Percentiles rank a stretch among this genome's conserved stretches.
Evolutionary conservation across 192 early-diverging fungal species (phyloP).

Genomic region (Backusella circina): DNA sequence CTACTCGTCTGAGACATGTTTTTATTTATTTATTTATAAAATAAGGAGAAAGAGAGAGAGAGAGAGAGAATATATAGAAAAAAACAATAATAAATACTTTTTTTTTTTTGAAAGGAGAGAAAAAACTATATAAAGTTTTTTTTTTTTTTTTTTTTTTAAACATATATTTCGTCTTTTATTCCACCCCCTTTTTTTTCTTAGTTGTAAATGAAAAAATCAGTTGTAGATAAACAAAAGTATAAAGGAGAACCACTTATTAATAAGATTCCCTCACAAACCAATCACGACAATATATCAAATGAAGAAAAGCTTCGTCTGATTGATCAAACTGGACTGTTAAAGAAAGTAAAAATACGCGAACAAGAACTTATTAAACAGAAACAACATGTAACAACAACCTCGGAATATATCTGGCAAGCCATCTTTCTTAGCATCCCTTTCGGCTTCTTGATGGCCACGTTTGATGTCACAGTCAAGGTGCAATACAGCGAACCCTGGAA

Average conservation of each 20-base stretch:
- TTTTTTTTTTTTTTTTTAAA: background rate
- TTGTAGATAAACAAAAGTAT: conserved; percentile 8
- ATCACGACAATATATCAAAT: background rate
- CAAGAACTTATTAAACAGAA: background rate
- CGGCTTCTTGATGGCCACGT: conserved; percentile 28
- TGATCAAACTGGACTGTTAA: conserved; percentile 31
- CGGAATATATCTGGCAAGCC: conserved; percentile 34
- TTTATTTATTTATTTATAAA: background rate
- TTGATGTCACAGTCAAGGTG: conserved; percentile 36
- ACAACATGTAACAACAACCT: background rate
- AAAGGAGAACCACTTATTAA: conserved; percentile 22
- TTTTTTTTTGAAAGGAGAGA: background rate
- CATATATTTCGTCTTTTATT: no score
- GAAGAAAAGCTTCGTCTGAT: conserved; percentile 34
- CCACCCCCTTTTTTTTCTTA: background rate
- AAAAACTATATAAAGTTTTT: background rate
- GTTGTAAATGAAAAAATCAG: conserved; percentile 10
- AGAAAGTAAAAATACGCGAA: conserved; percentile 23
- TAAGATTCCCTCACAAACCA: background rate
- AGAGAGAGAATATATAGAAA: background rate
- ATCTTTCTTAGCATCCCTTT: conserved; percentile 33
- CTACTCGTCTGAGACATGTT: conserved; percentile 16
- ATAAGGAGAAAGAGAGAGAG: background rate
- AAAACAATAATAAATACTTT: background rate
- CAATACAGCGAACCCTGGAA: conserved; percentile 35